Conservation (phyloP, 2,329 filamentous ascomycete species). For the Trichophyton equinum region DNA sequence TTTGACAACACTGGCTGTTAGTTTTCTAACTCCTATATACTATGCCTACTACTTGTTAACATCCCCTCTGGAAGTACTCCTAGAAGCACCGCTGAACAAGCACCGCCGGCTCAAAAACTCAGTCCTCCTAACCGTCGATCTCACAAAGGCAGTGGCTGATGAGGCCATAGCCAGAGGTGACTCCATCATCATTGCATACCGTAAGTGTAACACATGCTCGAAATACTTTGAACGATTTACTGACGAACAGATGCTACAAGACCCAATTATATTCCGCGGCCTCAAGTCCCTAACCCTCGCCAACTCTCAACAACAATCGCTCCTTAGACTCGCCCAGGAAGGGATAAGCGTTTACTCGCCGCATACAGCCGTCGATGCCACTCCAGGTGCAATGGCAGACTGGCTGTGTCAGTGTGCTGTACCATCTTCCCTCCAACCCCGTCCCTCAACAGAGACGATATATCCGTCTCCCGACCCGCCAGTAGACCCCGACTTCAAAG, state of each 20-base stretch:
- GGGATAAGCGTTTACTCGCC: constrained; percentile 93
- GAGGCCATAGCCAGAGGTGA: constrained; percentile 70
- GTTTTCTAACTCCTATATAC: constrained; percentile 12
- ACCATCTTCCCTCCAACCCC: neutral
- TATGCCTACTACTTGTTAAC: neutral
- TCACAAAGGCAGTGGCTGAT: constrained; percentile 76
- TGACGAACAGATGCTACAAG: constrained; percentile 21
- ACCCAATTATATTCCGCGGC: constrained; percentile 91
- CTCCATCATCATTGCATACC: constrained; percentile 78
- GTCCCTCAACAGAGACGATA: constrained; percentile 30
- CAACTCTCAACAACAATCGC: constrained; percentile 74
- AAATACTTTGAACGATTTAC: neutral
- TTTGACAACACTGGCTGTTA: constrained; percentile 89
- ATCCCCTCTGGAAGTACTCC: constrained; percentile 41
- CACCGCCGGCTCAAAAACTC: constrained; percentile 49
- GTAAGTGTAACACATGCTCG: constrained; percentile 36
- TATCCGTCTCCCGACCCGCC: constrained; percentile 28
- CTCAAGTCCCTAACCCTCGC: constrained; percentile 76
- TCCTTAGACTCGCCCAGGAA: constrained; percentile 68
- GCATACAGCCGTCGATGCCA: constrained; percentile 87
- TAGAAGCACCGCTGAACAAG: constrained; percentile 54
- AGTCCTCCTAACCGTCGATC: constrained; percentile 74
- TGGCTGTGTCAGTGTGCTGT: constrained; percentile 82
- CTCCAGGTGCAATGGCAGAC: constrained; percentile 72
- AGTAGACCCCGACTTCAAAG: constrained; percentile 29